Base-by-base conservation (phyloP, 345 rosid genomes). In the Ricinus communis region DNA sequence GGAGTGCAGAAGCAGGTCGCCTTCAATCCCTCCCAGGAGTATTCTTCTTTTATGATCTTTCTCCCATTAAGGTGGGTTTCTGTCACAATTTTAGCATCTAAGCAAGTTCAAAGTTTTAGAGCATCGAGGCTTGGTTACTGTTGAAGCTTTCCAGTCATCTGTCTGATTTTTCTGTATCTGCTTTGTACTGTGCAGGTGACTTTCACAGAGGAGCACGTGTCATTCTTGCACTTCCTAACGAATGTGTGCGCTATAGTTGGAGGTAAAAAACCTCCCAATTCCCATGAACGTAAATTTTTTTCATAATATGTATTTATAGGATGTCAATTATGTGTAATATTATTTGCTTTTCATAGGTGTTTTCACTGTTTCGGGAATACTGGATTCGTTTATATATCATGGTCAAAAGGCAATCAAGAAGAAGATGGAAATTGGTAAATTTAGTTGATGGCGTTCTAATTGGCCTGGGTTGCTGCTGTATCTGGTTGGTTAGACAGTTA, bases 11-110 rank as follows among this genome's bases (percentile, higher is more conserved):
- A 19, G 71, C 78, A 21, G 95, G 94, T 65, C 86, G 65, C 4
- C 84, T 91, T 30, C 96, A 89, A 75, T 75, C 96, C 52, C 85
- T 86, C 40, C 93, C 96, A 0, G 99, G 97, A 70, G 90, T 95
- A 62, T 95, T 92, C 91, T 89, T 95, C 90, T 89, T 92, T 76
- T 92, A 95, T 84, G 99, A 95, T 76, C 98, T 95, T 54, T 95
- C 99, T 66, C 98, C 99, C 18, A 92, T 95, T 71, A 95, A 95
- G 99, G 99, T 92, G 28, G 59, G 74, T 50, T 65, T 51, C 22
- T 2, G 16, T 19, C 65, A 76, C 56, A 28, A 5, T 16, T 19
- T 9, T 16, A 12, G 59, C 38, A 51, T n/a, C 65, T 71, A 25
- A 27, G 30, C 38, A 49, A 74, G 31, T 60, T 58, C 28, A 18